Evolutionary conservation across 805 yeast genomes (phyloP).

Genomic region (Candida vaughaniae): DNA sequence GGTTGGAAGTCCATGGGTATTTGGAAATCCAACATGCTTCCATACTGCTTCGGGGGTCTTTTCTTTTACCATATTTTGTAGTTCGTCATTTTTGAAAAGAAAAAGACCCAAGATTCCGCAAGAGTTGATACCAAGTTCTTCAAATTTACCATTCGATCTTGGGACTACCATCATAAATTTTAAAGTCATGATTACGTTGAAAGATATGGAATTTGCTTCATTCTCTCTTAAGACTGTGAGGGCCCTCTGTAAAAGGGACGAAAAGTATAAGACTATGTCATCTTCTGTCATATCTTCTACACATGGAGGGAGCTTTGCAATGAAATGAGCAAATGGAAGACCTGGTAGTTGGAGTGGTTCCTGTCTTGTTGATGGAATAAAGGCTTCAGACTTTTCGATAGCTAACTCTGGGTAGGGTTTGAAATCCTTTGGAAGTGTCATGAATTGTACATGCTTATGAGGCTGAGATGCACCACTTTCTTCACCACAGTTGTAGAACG

Average conservation of each 20-base stretch:
- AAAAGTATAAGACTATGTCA: slow-evolving; percentile 63
- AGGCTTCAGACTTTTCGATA: slow-evolving; percentile 46
- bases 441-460: slow-evolving; percentile 88
- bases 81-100: slow-evolving; percentile 66
- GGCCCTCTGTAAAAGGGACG: slow-evolving; percentile 68
- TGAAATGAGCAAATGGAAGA: slow-evolving; percentile 78
- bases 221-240: slow-evolving; percentile 63
- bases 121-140: slow-evolving; percentile 68
- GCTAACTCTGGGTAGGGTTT: slow-evolving; percentile 53
- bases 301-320: slow-evolving; percentile 54
- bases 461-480: slow-evolving; percentile 92
- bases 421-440: slow-evolving; percentile 63
- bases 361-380: slow-evolving; percentile 47
- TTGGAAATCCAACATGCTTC: slow-evolving; percentile 64
- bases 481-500: slow-evolving; percentile 87
- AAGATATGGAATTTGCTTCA: slow-evolving; percentile 52
- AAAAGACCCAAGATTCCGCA: slow-evolving; percentile 79
- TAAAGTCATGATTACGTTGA: slow-evolving; percentile 78
- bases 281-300: slow-evolving; percentile 48
- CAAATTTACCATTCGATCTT: slow-evolving; percentile 56
- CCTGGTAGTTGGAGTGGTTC: slow-evolving; percentile 64
- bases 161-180: slow-evolving; percentile 89
- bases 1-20: slow-evolving; percentile 53
- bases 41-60: slow-evolving; percentile 56
- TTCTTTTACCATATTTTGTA: slow-evolving; percentile 44